A percentile compares a stretch with the other conserved stretches of the same genome.
Conservation (phyloP, 1,284 basidiomycete species). For the Pholiota adiposa region DNA sequence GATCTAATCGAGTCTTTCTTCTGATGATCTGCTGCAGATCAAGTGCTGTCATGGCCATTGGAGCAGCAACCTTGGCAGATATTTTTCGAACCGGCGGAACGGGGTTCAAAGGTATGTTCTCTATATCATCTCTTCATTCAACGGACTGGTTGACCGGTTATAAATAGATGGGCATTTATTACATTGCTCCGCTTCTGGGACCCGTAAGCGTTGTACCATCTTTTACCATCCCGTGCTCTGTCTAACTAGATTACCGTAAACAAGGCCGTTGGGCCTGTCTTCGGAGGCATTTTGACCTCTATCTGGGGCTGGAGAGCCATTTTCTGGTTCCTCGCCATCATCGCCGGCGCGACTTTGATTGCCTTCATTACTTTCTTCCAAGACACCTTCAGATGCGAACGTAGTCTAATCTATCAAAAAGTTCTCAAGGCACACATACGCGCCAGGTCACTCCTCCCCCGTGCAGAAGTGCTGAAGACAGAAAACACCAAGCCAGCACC, state of each 20-base stretch:
- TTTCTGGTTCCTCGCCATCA: conserved; percentile 81
- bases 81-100: conserved; percentile 82
- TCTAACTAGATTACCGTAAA: not conserved
- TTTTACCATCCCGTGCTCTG: not conserved
- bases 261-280: conserved; percentile 68
- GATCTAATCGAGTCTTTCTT: not conserved
- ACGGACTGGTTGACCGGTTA: not conserved
- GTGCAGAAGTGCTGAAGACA: not conserved
- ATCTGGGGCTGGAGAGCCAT: conserved; percentile 77
- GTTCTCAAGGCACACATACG: conserved; percentile 46
- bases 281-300: conserved; percentile 72
- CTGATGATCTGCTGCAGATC: conserved; percentile 47
- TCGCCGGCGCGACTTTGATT: conserved; percentile 57
- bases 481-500: not conserved
- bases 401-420: conserved; percentile 77
- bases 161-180: conserved; percentile 73
- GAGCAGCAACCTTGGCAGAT: conserved; percentile 82
- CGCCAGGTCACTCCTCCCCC: conserved; percentile 9
- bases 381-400: conserved; percentile 83
- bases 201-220: conserved; percentile 29
- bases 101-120: conserved; percentile 64
- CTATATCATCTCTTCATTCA: not conserved
- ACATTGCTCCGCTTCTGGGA: conserved; percentile 64
- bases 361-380: conserved; percentile 75
- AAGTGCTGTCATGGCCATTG: conserved; percentile 77